Base-by-base conservation (phyloP, 768 basidiomycete species). In the Strobilomyces confusus region DNA sequence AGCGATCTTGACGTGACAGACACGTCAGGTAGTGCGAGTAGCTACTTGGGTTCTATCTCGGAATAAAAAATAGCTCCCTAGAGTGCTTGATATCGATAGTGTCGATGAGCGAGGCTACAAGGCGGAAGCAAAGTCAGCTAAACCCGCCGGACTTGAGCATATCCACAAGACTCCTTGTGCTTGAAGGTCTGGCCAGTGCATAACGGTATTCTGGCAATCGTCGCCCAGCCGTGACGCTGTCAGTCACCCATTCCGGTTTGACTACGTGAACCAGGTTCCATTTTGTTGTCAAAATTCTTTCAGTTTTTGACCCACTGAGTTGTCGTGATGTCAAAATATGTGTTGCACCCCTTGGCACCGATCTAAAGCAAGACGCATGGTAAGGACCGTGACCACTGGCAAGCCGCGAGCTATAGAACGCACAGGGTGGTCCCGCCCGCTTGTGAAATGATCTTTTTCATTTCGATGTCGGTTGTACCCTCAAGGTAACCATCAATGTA, bases 241-340 rank as follows among this genome's bases (percentile, higher is more conserved):
- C 88, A 12, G 73, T 71, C 8, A 89, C 77, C 88, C 87, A 91
- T 64, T 86, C 83, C 9, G 88, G 88, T 52, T 76, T 82, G 30
- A 92, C 87, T 50, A 92, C 78, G 51, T 86, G 77, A 20, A 75
- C 72, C 33, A 75, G 75, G 52, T 66, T 76, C 57, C 73, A 73
- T 60, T 80, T 82, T 22, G 72, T 66, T 19, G 77, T 80, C 50
- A 92, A 68, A 47, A 83, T 61, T 60, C 77, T 82, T 53, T 91
- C 82, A 3, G 80, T 85, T 69, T 92, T 92, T 25, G 81, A 79
- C 17, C 78, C 88, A 61, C 77, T 88, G 51, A 92, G 73, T 49
- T 78, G 79, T 57, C 82, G 80, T 7, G 89, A 90, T 9, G 86
- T 87, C 36, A 94, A 63, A 47, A 93, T 83, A 65, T 94, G 91